Evolutionary conservation across 1,284 basidiomycete species (phyloP).

Genomic region (Tylopilus sp.): DNA sequence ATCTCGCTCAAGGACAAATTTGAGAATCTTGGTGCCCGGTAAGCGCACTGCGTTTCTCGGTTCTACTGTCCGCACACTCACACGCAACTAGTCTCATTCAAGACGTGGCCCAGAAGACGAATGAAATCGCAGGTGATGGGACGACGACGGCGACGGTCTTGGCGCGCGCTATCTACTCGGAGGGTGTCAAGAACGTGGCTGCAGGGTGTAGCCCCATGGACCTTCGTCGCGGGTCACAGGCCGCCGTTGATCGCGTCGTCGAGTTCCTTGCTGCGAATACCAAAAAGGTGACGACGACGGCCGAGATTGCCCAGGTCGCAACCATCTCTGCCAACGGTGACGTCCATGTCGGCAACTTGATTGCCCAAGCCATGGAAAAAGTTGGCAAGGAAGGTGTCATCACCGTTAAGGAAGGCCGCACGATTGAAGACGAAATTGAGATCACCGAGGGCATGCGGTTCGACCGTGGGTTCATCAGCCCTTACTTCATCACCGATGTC

Average conservation of each 20-base stretch:
- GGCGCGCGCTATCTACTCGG: conserved; percentile 94
- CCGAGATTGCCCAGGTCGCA: conserved; percentile 97
- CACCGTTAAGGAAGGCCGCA: conserved; percentile 98
- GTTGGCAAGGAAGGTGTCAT: conserved; percentile 99
- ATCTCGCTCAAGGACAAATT: conserved; percentile 97
- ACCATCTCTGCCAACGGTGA: conserved; percentile 49
- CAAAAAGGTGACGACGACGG: conserved; percentile 93
- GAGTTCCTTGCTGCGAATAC: conserved; percentile 88
- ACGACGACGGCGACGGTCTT: conserved; percentile 98
- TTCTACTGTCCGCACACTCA: background rate
- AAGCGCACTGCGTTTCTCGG: conserved; percentile 32
- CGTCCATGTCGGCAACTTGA: conserved; percentile 76
- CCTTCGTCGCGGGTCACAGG: conserved; percentile 93
- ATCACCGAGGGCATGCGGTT: conserved; percentile 99
- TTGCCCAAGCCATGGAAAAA: conserved; percentile 99
- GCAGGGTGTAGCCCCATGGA: conserved; percentile 99
- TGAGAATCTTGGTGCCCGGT: conserved; percentile 98
- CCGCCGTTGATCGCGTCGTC: conserved; percentile 94
- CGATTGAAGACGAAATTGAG: conserved; percentile 98
- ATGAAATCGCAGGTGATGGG: conserved; percentile 93
- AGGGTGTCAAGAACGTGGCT: conserved; percentile 99
- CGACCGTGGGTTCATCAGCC: conserved; percentile 97
- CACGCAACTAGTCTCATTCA: conserved; percentile 2
- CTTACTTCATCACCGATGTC: conserved; percentile 99
- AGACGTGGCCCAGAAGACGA: conserved; percentile 10